Percentiles rank a stretch among this genome's conserved stretches.
phyloP scores from a whole-genome alignment of 352 stramenopile species.

The Thalassiosira livingstoniorum region DNA sequence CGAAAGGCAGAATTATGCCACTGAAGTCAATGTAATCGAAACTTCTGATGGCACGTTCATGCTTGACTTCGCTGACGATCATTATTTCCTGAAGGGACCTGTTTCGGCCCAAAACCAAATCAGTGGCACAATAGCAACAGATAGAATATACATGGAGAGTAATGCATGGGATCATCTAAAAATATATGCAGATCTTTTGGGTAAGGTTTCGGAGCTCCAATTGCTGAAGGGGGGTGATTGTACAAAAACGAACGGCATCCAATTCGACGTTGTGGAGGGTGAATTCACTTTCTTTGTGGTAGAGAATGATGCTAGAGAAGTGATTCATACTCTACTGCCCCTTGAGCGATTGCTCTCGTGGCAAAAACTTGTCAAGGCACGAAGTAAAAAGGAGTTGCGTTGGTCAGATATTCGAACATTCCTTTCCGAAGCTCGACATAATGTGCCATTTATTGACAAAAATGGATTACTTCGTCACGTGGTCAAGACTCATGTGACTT shows the following conservation, averaged over 20 bases:
- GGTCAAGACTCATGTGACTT: slow-evolving; percentile 24
- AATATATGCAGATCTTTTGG: slow-evolving; percentile 11
- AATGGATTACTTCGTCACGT: slow-evolving; percentile 21
- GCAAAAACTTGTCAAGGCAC: neutral
- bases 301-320: neutral
- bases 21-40: slow-evolving; percentile 21
- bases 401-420: slow-evolving; percentile 29
- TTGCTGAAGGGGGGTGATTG: neutral
- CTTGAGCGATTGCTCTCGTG: slow-evolving; percentile 19
- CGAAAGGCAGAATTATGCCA: neutral
- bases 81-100: neutral
- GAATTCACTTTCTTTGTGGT: too few relatives aligned
- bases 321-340: slow-evolving; percentile 23
- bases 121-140: neutral
- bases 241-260: neutral
- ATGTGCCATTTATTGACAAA: slow-evolving; percentile 6
- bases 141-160: slow-evolving; percentile 8
- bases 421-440: neutral
- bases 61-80: slow-evolving; percentile 19
- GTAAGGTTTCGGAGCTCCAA: slow-evolving; percentile 1
- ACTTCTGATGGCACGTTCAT: slow-evolving; percentile 5
- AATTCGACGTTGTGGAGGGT: neutral
- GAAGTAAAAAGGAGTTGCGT: neutral
- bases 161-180: slow-evolving; percentile 11
- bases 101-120: slow-evolving; percentile 5